Evolutionary conservation across 176 grass and related monocot genomes (phyloP).

Genomic region (Oryza punctata): DNA sequence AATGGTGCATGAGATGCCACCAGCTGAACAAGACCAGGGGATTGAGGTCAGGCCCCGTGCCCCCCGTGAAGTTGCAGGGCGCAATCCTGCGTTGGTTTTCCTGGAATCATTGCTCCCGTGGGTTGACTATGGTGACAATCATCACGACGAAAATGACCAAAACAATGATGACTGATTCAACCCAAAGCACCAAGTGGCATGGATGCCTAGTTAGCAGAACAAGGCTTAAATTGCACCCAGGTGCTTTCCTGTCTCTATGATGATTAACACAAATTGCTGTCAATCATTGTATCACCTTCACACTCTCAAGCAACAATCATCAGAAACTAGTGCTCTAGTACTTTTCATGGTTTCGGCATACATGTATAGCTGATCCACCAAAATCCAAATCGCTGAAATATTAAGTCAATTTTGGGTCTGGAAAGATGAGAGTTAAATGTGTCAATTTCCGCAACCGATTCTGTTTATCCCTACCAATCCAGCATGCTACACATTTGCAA

Average conservation of each 20-base stretch:
- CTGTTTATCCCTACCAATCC: conserved; percentile 1
- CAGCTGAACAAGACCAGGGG: conserved; percentile 50
- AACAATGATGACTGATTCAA: conserved; percentile 39
- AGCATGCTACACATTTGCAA: not conserved
- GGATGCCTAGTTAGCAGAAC: not conserved
- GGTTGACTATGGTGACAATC: conserved; percentile 69
- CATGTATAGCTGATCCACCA: conserved; percentile 23
- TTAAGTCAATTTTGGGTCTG: conserved; percentile 18
- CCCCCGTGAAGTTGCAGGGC: conserved; percentile 72
- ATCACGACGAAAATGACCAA: conserved; percentile 43
- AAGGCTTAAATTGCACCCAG: not conserved
- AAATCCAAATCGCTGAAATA: not conserved
- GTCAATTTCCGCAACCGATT: not conserved
- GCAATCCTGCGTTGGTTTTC: conserved; percentile 74
- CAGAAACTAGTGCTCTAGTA: conserved; percentile 21
- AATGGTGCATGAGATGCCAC: conserved; percentile 66
- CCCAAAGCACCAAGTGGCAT: not conserved
- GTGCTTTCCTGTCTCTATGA: not conserved
- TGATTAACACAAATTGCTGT: conserved; percentile 17
- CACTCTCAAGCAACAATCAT: not conserved
- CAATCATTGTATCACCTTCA: not conserved
- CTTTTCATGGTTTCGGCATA: conserved; percentile 23
- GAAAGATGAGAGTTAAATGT: conserved; percentile 2
- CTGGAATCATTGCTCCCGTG: conserved; percentile 93
- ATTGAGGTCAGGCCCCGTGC: conserved; percentile 45